These are phyloP conservation scores for Carex scoparia DNA, from an alignment of 176 grass and related monocot species.

Conservation along the genomic window DNA sequence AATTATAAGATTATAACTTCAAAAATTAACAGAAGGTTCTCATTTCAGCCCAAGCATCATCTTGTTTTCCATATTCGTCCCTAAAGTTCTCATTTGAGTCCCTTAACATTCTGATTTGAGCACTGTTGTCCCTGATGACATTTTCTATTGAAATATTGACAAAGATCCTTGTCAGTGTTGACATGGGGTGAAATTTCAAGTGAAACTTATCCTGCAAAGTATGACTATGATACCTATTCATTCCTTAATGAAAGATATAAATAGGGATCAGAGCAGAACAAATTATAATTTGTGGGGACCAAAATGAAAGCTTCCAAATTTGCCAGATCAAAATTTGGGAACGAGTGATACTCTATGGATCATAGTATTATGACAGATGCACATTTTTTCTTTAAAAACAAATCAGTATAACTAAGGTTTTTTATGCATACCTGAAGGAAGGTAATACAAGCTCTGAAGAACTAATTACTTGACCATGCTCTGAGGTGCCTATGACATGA, in stretches of 20 bases:
- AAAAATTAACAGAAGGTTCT: background rate
- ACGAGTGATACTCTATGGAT: background rate
- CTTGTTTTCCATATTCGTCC: background rate
- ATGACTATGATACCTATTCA: background rate
- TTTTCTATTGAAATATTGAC: background rate
- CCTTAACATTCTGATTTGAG: background rate
- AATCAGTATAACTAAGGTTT: background rate
- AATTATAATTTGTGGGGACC: background rate
- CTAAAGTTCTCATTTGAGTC: background rate
- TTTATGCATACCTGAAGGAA: slow-evolving; percentile 55
- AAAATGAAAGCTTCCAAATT: slow-evolving; percentile 2
- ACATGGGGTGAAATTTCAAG: background rate
- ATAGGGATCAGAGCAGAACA: background rate
- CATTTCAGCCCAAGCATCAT: background rate
- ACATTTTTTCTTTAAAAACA: background rate
- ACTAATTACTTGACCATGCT: slow-evolving; percentile 75
- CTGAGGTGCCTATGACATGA: slow-evolving; percentile 94
- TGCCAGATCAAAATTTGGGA: background rate
- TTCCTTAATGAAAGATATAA: background rate
- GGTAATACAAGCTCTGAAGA: slow-evolving; percentile 86
- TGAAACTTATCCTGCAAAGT: slow-evolving; percentile 6
- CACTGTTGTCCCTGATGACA: background rate
- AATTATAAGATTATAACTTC: slow-evolving; percentile 7
- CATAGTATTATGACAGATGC: background rate
- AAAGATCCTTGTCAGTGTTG: background rate